Conservation (phyloP, 1,284 basidiomycete genomes). For the Flammula alnicola region DNA sequence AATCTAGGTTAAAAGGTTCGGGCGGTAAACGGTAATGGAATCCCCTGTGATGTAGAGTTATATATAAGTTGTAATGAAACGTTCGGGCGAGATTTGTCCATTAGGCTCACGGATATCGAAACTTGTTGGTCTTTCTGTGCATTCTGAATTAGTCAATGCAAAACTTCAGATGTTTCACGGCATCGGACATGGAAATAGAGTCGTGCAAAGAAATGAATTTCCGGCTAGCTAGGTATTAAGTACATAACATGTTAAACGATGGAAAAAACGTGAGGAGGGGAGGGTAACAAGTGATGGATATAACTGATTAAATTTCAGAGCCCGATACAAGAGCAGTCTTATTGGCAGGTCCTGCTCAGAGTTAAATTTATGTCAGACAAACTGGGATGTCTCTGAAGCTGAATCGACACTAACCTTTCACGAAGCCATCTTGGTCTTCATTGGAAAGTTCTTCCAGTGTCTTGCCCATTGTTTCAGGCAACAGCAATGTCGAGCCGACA, state of each 20-base stretch:
- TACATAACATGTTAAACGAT: constrained; percentile 12
- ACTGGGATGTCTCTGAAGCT: neutral
- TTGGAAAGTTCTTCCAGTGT: constrained; percentile 75
- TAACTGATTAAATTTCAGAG: constrained; percentile 12
- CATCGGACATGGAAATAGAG: too few relatives aligned
- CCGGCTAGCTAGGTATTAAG: too few relatives aligned
- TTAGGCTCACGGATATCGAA: too few relatives aligned
- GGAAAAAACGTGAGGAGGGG: constrained; percentile 1
- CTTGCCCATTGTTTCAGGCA: constrained; percentile 76
- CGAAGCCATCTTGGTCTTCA: constrained; percentile 70
- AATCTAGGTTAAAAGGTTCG: too few relatives aligned
- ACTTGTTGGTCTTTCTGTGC: too few relatives aligned
- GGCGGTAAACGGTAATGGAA: too few relatives aligned
- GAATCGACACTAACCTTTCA: constrained; percentile 36
- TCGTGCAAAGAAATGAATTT: too few relatives aligned
- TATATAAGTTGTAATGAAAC: too few relatives aligned
- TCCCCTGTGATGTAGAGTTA: too few relatives aligned
- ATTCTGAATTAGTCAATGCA: too few relatives aligned
- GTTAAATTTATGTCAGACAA: neutral
- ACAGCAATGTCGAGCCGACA: constrained; percentile 74
- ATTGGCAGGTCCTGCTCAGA: constrained; percentile 11
- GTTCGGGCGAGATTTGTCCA: too few relatives aligned
- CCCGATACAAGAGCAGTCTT: constrained; percentile 7
- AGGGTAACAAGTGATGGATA: constrained; percentile 5
- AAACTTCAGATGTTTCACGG: too few relatives aligned